A percentile compares a stretch with the other conserved stretches of the same genome.
phyloP scores from a whole-genome alignment of 2,329 filamentous ascomycete species.

The Ceratocystis cacaofunesta region DNA sequence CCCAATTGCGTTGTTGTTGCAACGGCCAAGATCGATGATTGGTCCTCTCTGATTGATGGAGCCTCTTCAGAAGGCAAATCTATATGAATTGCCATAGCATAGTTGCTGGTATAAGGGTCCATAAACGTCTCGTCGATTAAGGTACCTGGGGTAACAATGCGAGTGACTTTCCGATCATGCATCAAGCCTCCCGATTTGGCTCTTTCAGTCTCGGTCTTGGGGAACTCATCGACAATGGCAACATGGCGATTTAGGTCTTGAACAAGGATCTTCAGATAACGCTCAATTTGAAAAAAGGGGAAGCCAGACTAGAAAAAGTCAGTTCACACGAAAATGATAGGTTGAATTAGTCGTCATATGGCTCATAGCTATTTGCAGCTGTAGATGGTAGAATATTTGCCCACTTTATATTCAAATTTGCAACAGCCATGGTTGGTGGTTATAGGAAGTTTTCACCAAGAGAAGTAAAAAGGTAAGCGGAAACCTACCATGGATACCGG shows the following conservation, averaged over 20 bases:
- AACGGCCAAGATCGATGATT: neutral
- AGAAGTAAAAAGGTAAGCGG: constrained; percentile 17
- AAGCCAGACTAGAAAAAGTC: constrained; percentile 58
- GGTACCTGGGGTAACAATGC: constrained; percentile 86
- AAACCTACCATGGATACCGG: constrained; percentile 65
- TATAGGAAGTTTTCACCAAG: constrained; percentile 5
- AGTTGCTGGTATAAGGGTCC: constrained; percentile 87
- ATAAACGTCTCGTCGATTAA: constrained; percentile 97
- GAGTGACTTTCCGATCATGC: constrained; percentile 71
- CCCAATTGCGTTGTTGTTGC: constrained; percentile 36
- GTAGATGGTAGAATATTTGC: neutral
- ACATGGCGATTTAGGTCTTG: constrained; percentile 84
- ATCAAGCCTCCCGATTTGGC: constrained; percentile 54
- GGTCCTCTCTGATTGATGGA: neutral
- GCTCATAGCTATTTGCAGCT: neutral
- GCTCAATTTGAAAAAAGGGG: constrained; percentile 80
- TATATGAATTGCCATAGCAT: constrained; percentile 66
- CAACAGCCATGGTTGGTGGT: neutral
- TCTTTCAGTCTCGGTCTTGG: constrained; percentile 50
- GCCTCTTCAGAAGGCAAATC: neutral
- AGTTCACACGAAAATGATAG: neutral
- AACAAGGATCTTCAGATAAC: constrained; percentile 83
- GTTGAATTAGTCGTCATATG: neutral
- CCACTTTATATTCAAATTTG: neutral
- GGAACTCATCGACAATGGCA: constrained; percentile 85